phyloP scores from a whole-genome alignment of 2,329 filamentous ascomycete species.

The Zalaria sp. region DNA sequence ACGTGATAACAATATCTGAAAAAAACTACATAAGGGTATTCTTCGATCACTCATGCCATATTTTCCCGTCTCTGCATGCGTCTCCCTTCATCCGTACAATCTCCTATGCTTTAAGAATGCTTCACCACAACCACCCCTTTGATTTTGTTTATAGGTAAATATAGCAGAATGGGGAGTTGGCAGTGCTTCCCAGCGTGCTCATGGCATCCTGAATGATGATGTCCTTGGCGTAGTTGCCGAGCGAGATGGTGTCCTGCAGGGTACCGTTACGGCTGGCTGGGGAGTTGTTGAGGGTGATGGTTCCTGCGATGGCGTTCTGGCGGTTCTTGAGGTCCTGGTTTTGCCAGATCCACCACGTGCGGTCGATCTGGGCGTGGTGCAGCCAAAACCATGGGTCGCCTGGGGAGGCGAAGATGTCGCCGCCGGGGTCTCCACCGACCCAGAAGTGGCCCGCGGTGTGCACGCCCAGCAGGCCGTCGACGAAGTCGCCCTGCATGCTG shows the following conservation, averaged over 20 bases:
- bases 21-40: too few species aligned
- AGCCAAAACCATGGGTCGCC: constrained; percentile 32
- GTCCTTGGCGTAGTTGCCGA: constrained; percentile 21
- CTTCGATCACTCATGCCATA: too few species aligned
- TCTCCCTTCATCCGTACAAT: too few species aligned
- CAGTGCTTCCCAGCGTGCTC: constrained; percentile 24
- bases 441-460: constrained; percentile 32
- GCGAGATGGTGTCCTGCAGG: constrained; percentile 23
- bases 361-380: constrained; percentile 33
- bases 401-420: constrained; percentile 26
- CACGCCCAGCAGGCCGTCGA: constrained; percentile 12
- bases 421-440: constrained; percentile 29
- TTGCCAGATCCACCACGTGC: constrained; percentile 36
- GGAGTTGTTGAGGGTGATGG: constrained; percentile 27
- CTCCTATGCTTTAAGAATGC: too few species aligned
- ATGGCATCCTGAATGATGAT: constrained; percentile 16
- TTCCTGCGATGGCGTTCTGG: constrained; percentile 23
- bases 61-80: too few species aligned
- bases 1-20: too few species aligned
- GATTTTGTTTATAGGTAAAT: constrained; percentile 15
- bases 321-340: constrained; percentile 22
- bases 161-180: constrained; percentile 31
- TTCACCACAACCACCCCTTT: too few species aligned
- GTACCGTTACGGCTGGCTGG: constrained; percentile 28
- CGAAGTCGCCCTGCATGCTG: constrained; percentile 7